phyloP scores from a whole-genome alignment of 805 yeast species.

The Kodamaea kaohsiungensis region DNA sequence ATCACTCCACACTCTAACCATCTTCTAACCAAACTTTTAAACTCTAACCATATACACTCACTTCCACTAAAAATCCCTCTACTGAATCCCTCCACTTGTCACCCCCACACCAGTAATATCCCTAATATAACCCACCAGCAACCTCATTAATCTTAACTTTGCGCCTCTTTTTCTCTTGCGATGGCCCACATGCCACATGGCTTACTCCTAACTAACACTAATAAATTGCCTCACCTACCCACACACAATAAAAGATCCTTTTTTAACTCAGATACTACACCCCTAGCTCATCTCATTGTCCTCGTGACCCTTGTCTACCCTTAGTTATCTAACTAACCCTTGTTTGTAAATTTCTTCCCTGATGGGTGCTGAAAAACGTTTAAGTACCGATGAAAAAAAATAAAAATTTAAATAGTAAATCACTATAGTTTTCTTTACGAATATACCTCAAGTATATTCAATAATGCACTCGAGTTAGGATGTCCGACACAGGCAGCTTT shows the following conservation, averaged over 20 bases:
- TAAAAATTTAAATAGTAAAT: neutral
- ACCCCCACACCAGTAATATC: neutral
- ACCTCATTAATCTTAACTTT: too few relatives aligned
- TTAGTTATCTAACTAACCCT: neutral
- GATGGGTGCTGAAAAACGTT: neutral
- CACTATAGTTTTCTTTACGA: neutral
- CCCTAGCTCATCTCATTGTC: neutral
- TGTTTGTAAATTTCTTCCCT: neutral
- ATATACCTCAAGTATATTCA: constrained; percentile 3
- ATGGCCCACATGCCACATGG: neutral
- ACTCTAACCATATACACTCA: too few relatives aligned
- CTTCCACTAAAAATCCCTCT: too few relatives aligned
- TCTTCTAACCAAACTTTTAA: too few relatives aligned
- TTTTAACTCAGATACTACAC: neutral
- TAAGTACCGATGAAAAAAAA: constrained; percentile 4
- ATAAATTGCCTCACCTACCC: neutral
- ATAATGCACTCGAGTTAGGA: constrained; percentile 13
- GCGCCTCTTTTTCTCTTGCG: neutral
- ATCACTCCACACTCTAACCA: too few relatives aligned
- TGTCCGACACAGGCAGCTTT: constrained; percentile 45
- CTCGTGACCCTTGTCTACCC: neutral
- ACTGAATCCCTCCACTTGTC: too few relatives aligned
- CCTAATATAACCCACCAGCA: neutral
- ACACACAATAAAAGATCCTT: neutral
- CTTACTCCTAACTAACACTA: neutral